A percentile compares a stretch with the other conserved stretches of the same genome.
phyloP scores from a whole-genome alignment of 179 eudicot species.

The Silene coronaria region DNA sequence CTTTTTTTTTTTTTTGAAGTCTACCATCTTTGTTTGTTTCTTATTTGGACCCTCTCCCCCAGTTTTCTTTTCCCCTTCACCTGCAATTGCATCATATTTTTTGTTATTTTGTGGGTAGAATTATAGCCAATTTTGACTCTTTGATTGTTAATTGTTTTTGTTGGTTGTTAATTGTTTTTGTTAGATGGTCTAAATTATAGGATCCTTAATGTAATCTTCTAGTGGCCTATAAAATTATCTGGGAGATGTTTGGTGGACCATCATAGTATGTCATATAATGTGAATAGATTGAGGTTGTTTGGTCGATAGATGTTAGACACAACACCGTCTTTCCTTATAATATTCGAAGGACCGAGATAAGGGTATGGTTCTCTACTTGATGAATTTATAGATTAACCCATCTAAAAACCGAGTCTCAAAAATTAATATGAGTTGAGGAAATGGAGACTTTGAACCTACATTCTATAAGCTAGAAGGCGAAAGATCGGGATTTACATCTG shows the following conservation, averaged over 20 bases:
- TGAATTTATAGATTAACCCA: no score
- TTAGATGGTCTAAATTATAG: not conserved
- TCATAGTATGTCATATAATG: no score
- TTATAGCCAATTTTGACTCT: slow-evolving; percentile 31
- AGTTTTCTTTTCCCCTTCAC: slow-evolving; percentile 12
- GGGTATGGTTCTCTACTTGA: no score
- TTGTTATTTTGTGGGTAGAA: slow-evolving; percentile 34
- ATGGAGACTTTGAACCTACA: not conserved
- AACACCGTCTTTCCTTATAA: no score
- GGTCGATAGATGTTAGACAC: no score
- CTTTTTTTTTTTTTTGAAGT: slow-evolving; percentile 19
- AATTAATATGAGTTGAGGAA: not conserved
- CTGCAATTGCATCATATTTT: slow-evolving; percentile 29
- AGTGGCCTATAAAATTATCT: not conserved
- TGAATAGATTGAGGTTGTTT: no score
- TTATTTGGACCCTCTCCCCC: slow-evolving; percentile 25
- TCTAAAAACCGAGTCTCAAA: no score
- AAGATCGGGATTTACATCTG: not conserved
- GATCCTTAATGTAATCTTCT: not conserved
- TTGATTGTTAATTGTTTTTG: not conserved
- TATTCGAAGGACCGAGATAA: no score
- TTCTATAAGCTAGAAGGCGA: no score
- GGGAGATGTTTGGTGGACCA: no score
- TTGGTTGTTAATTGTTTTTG: not conserved
- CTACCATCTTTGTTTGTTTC: slow-evolving; percentile 35